These are phyloP conservation scores for Sphagnum tenellum DNA, from an alignment of 225 moss, liverwort and hornwort species.

Conservation along the genomic window DNA sequence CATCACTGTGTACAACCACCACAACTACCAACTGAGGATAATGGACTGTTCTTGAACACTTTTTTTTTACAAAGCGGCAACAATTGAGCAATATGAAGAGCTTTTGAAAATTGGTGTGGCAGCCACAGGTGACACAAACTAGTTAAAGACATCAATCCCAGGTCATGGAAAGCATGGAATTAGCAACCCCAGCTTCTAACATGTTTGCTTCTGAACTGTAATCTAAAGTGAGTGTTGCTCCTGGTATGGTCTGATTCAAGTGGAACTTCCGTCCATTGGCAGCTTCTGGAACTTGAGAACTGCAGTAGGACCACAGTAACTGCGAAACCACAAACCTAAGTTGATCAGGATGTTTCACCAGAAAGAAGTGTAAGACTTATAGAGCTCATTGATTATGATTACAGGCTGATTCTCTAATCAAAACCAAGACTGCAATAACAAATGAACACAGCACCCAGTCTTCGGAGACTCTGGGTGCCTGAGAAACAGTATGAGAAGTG, in stretches of 20 bases:
- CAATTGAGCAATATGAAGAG: too few species aligned
- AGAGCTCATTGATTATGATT: too few species aligned
- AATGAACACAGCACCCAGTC: too few species aligned
- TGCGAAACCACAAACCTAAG: conserved; percentile 23
- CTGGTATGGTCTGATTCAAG: conserved; percentile 81
- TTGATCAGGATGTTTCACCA: background rate
- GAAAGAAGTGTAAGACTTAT: too few species aligned
- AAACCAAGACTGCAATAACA: too few species aligned
- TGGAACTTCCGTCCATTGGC: conserved; percentile 70
- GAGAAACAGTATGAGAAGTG: too few species aligned
- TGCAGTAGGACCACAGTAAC: conserved; percentile 93
- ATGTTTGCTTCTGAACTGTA: conserved; percentile 61
- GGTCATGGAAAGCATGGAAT: conserved; percentile 81
- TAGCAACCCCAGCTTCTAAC: conserved; percentile 73
- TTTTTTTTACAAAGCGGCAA: too few species aligned
- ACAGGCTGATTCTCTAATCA: too few species aligned
- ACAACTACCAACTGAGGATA: too few species aligned
- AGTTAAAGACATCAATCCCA: conserved; percentile 62
- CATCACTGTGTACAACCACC: too few species aligned
- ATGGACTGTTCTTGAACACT: too few species aligned
- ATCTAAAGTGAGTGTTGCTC: conserved; percentile 54
- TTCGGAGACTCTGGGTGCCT: too few species aligned
- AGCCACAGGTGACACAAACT: background rate
- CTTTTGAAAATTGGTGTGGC: conserved; percentile 1
- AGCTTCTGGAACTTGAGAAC: conserved; percentile 70